phyloP scores from a whole-genome alignment of 2,329 filamentous ascomycete species.

The Rhynchosporium graminicola region DNA sequence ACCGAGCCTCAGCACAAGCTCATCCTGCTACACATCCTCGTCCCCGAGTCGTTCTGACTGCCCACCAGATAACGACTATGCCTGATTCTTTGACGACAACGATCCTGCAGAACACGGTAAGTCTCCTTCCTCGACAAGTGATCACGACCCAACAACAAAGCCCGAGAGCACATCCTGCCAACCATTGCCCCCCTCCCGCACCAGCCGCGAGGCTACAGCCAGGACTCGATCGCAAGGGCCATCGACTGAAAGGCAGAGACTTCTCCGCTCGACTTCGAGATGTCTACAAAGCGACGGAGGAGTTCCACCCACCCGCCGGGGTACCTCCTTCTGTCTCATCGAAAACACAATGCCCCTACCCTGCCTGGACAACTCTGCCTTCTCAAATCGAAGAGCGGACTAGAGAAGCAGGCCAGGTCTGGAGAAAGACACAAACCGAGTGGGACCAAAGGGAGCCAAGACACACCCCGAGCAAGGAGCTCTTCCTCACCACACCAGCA shows the following conservation, averaged over 20 bases:
- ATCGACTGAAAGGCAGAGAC: background rate
- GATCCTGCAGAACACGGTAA: background rate
- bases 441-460: background rate
- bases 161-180: background rate
- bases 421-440: background rate
- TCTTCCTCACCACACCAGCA: conserved; percentile 3
- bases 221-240: background rate
- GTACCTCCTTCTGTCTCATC: background rate
- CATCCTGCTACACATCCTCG: background rate
- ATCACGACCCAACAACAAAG: background rate
- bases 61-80: background rate
- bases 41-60: background rate
- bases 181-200: background rate
- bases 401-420: background rate
- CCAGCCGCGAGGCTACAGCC: background rate
- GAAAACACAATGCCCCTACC: background rate
- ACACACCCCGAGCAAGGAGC: background rate
- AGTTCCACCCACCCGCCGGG: background rate
- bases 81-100: background rate
- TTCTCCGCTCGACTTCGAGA: background rate
- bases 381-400: background rate
- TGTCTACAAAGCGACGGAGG: background rate
- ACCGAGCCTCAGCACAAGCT: background rate
- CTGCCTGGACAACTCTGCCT: conserved; percentile 2
- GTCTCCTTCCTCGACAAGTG: background rate